A percentile compares a stretch with the other conserved stretches of the same genome.
These are phyloP conservation scores for Stagonosporopsis cucurbitacearum DNA, from an alignment of 2,329 filamentous ascomycete genomes.

Conservation along the genomic window DNA sequence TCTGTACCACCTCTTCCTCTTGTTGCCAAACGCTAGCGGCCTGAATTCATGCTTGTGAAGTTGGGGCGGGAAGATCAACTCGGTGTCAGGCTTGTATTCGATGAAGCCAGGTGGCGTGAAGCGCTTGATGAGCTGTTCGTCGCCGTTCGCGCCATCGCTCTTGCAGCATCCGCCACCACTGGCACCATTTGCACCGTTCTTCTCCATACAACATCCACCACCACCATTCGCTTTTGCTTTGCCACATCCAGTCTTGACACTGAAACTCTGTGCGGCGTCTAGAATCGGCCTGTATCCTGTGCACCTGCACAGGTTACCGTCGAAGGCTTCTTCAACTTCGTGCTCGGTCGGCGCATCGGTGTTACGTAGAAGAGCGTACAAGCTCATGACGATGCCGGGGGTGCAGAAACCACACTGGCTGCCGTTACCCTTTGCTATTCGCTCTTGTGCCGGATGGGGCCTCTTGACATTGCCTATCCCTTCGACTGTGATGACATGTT, in stretches of 20 bases:
- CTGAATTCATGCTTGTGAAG: slow-evolving; percentile 83
- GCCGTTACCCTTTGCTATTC: slow-evolving; percentile 88
- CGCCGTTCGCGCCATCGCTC: slow-evolving; percentile 46
- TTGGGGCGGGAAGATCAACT: slow-evolving; percentile 90
- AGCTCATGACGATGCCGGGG: slow-evolving; percentile 95
- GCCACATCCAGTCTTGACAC: slow-evolving; percentile 62
- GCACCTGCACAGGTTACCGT: slow-evolving; percentile 94
- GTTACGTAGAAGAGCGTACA: slow-evolving; percentile 92
- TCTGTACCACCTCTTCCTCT: slow-evolving; percentile 91
- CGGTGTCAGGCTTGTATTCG: slow-evolving; percentile 89
- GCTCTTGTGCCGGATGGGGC: slow-evolving; percentile 89
- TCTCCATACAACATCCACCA: slow-evolving; percentile 75
- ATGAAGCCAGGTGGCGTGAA: slow-evolving; percentile 93
- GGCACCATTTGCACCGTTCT: slow-evolving; percentile 43
- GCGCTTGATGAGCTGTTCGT: slow-evolving; percentile 57
- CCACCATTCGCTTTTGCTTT: slow-evolving; percentile 65
- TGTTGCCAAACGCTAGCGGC: slow-evolving; percentile 89
- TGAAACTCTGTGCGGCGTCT: slow-evolving; percentile 92
- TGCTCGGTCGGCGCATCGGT: slow-evolving; percentile 77
- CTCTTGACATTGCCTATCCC: slow-evolving; percentile 88
- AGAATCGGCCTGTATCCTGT: slow-evolving; percentile 94
- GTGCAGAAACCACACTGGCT: slow-evolving; percentile 97
- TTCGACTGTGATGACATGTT: slow-evolving; percentile 97
- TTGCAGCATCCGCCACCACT: slow-evolving; percentile 51
- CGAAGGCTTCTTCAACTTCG: slow-evolving; percentile 94